Percentiles rank a stretch among this genome's conserved stretches.
Conservation (phyloP, 1,284 basidiomycete species). For the Afroboletus lepidellus region DNA sequence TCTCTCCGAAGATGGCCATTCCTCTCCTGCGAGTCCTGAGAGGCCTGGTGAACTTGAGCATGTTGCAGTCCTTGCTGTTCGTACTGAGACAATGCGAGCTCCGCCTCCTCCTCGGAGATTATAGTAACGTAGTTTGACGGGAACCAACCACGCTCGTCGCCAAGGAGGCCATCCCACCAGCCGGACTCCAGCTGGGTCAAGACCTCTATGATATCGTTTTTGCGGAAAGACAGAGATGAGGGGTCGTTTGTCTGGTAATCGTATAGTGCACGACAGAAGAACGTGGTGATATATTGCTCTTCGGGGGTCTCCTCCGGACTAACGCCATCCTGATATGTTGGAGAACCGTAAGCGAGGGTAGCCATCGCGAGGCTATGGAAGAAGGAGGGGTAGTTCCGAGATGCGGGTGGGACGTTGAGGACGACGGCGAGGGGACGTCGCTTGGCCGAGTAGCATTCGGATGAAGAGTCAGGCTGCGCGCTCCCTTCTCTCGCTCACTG, state of each 20-base stretch:
- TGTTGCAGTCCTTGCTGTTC: constrained; percentile 38
- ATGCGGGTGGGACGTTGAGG: constrained; percentile 6
- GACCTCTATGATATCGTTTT: constrained; percentile 92
- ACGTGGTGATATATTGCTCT: constrained; percentile 60
- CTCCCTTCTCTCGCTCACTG: constrained; percentile 8
- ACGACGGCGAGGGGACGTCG: constrained; percentile 12
- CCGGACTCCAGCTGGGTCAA: constrained; percentile 88
- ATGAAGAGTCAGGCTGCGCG: constrained; percentile 10
- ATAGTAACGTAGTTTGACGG: constrained; percentile 91
- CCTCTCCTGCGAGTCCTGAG: constrained; percentile 19
- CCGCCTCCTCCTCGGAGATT: constrained; percentile 80
- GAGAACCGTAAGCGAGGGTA: constrained; percentile 24
- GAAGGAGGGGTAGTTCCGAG: background rate
- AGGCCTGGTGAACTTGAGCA: constrained; percentile 13
- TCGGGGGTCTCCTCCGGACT: constrained; percentile 39
- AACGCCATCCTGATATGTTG: constrained; percentile 24
- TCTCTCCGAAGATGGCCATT: constrained; percentile 11
- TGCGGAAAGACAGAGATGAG: constrained; percentile 85
- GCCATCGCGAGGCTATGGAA: constrained; percentile 24
- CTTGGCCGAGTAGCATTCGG: constrained; percentile 20
- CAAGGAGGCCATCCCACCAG: constrained; percentile 98
- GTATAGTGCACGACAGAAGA: constrained; percentile 92
- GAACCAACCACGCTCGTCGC: constrained; percentile 93
- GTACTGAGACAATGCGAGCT: constrained; percentile 55
- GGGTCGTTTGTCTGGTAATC: constrained; percentile 88